These are phyloP conservation scores for Backusella psychrophila DNA, from an alignment of 192 early-diverging fungal genomes.

Conservation along the genomic window DNA sequence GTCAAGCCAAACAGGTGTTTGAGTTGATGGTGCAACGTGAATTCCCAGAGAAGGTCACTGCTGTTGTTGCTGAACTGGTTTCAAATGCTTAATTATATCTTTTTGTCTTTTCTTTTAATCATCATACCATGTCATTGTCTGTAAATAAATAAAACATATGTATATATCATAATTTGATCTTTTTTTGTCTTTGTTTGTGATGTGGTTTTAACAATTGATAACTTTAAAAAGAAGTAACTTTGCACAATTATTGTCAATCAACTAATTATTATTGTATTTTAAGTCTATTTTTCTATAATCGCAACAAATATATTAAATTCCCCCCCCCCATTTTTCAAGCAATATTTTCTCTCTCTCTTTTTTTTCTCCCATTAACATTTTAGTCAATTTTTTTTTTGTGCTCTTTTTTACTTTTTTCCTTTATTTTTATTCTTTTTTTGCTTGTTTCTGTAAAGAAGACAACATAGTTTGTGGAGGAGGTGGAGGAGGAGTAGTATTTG, in stretches of 20 bases:
- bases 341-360: background rate
- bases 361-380: background rate
- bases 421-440: conserved; percentile 8
- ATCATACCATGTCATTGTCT: no score
- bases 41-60: conserved; percentile 40
- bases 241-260: background rate
- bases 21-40: conserved; percentile 33
- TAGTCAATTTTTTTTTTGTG: background rate
- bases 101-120: no score
- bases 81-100: background rate
- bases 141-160: background rate
- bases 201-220: background rate
- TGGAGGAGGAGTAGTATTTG: background rate
- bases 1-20: conserved; percentile 35
- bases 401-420: background rate
- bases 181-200: background rate
- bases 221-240: background rate
- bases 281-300: background rate
- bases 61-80: conserved; percentile 36
- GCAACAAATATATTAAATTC: no score
- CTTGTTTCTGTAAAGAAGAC: conserved; percentile 10
- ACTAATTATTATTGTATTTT: background rate
- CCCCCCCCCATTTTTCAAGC: background rate
- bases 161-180: background rate
- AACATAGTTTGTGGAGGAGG: background rate